Evolutionary conservation across 2,329 filamentous ascomycete species (phyloP).

Genomic region (Ceratocystis lukuohia): DNA sequence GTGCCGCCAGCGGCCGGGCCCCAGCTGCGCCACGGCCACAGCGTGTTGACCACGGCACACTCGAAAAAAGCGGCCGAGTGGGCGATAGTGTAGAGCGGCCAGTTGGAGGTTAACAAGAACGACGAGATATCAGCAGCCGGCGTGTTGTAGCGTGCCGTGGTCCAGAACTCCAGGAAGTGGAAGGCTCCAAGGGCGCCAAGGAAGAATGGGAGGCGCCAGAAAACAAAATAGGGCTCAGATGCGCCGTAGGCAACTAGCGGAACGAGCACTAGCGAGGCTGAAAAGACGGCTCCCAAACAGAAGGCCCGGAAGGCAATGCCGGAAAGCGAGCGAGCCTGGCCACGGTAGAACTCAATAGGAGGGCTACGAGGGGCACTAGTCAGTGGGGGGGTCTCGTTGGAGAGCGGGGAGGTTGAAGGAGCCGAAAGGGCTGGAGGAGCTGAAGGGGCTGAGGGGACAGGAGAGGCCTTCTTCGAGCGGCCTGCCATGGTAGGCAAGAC

Average conservation of each 20-base stretch:
- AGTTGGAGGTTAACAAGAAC: slow-evolving; percentile 77
- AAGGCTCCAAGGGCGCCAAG: slow-evolving; percentile 58
- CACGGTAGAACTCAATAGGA: slow-evolving; percentile 29
- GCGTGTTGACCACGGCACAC: slow-evolving; percentile 45
- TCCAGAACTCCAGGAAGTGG: slow-evolving; percentile 95
- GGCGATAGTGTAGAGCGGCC: slow-evolving; percentile 69
- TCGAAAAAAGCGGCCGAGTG: slow-evolving; percentile 64
- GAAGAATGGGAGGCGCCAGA: slow-evolving; percentile 56
- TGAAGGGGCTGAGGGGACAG: not conserved
- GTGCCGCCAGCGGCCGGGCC: slow-evolving; percentile 29
- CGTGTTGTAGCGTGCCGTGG: slow-evolving; percentile 74
- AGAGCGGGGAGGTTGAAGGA: not conserved
- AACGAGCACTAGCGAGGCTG: slow-evolving; percentile 25
- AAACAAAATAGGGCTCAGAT: slow-evolving; percentile 25
- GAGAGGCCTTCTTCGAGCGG: not conserved
- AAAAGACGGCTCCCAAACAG: slow-evolving; percentile 36
- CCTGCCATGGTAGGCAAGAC: too few relatives aligned
- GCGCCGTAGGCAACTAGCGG: slow-evolving; percentile 24
- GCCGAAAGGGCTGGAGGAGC: not conserved
- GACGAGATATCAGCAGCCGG: slow-evolving; percentile 55
- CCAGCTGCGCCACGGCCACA: slow-evolving; percentile 40
- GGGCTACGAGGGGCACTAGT: not conserved
- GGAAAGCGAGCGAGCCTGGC: slow-evolving; percentile 42
- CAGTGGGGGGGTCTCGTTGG: not conserved
- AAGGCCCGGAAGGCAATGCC: slow-evolving; percentile 48